phyloP scores from a whole-genome alignment of 1,284 basidiomycete genomes.

The Irpex rosettiformis region DNA sequence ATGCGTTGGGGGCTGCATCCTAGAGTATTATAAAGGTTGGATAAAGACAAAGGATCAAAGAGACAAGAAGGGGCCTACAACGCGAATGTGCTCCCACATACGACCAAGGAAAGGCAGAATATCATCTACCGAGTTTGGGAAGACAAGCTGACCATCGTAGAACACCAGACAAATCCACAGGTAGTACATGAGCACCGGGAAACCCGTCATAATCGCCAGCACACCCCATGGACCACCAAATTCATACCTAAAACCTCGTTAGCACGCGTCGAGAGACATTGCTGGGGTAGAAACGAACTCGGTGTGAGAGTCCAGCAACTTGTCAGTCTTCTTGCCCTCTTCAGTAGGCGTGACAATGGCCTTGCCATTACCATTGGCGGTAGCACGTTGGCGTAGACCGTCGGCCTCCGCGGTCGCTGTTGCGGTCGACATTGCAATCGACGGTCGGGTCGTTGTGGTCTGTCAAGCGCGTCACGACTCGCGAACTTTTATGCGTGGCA shows the following conservation, averaged over 20 bases:
- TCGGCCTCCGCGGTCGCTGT: conserved; percentile 15
- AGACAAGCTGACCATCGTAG: conserved; percentile 86
- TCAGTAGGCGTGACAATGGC: conserved; percentile 43
- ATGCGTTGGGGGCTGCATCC: conserved; percentile 89
- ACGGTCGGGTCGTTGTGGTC: conserved; percentile 1
- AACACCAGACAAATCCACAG: conserved; percentile 98
- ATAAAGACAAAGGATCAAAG: neutral
- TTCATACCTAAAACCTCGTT: conserved; percentile 64
- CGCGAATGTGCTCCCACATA: conserved; percentile 83
- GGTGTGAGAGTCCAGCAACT: conserved; percentile 72
- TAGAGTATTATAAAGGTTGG: conserved; percentile 33
- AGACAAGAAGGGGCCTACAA: conserved; percentile 43
- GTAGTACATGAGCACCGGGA: conserved; percentile 95
- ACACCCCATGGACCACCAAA: conserved; percentile 96
- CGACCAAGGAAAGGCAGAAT: conserved; percentile 76
- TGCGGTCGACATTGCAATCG: conserved; percentile 22
- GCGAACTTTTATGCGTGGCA: neutral
- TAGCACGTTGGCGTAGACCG: conserved; percentile 22
- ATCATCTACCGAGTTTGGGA: conserved; percentile 71
- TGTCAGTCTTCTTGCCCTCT: conserved; percentile 67
- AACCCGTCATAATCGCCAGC: conserved; percentile 90
- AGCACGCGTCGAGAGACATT: neutral
- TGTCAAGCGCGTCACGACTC: neutral
- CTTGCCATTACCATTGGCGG: conserved; percentile 19
- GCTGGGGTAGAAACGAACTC: conserved; percentile 41